Evolutionary conservation across 768 basidiomycete genomes (phyloP).

Genomic region (Collybiopsis confluens): DNA sequence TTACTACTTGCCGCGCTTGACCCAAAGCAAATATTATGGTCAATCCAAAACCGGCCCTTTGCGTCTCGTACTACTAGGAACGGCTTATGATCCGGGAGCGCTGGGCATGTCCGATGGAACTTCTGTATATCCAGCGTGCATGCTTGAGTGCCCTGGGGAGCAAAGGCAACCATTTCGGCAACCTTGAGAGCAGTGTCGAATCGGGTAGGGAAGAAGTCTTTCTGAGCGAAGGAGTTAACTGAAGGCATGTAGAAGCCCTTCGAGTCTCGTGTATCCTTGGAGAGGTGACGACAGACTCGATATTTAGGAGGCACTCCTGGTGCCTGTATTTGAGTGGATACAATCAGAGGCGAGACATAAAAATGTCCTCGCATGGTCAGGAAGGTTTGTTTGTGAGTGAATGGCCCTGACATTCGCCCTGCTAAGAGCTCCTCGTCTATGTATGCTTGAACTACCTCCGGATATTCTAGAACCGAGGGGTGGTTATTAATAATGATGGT

Average conservation of each 20-base stretch:
- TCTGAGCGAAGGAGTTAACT: conserved; percentile 8
- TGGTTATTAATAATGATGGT: conserved; percentile 13
- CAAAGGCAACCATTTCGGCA: conserved; percentile 8
- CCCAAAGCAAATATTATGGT: conserved; percentile 13
- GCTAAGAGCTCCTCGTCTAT: conserved; percentile 12
- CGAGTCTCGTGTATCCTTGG: neutral
- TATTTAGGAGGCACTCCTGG: conserved; percentile 6
- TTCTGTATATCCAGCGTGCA: conserved; percentile 12
- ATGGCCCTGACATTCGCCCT: conserved; percentile 18
- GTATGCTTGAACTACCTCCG: conserved; percentile 7
- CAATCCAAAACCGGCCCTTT: conserved; percentile 1
- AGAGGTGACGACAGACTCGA: conserved; percentile 11
- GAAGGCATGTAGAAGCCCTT: neutral
- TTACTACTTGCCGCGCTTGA: conserved; percentile 5
- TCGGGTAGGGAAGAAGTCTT: conserved; percentile 4
- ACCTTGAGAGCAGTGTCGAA: conserved; percentile 6
- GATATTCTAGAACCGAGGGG: conserved; percentile 4
- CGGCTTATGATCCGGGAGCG: conserved; percentile 13
- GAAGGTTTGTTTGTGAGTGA: conserved; percentile 15
- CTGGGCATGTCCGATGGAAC: conserved; percentile 23
- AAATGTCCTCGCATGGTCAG: conserved; percentile 12
- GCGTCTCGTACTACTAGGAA: conserved; percentile 9
- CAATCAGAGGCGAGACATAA: conserved; percentile 6
- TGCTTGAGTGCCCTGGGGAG: conserved; percentile 8
- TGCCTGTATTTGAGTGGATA: neutral